These are phyloP conservation scores for Xylaria sp. DNA, from an alignment of 2,329 filamentous ascomycete species.

Conservation along the genomic window DNA sequence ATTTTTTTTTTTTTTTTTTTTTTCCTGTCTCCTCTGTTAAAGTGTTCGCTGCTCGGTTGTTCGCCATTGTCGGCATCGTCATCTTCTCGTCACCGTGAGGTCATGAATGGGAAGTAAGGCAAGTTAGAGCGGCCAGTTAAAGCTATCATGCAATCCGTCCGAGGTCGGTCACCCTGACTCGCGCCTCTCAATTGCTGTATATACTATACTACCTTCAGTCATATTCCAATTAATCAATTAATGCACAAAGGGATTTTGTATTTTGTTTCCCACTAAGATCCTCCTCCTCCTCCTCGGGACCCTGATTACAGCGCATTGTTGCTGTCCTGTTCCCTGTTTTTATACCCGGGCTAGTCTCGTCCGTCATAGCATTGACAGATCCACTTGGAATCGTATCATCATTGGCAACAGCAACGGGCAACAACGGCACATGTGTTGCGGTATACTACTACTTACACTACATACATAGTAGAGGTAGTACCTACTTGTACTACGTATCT, in stretches of 20 bases:
- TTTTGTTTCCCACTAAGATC: not conserved
- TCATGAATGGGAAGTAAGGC: constrained; percentile 10
- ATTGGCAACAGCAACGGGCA: not conserved
- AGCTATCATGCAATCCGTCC: not conserved
- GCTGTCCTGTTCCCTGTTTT: constrained; percentile 7
- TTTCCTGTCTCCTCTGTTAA: not conserved
- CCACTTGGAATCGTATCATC: not conserved
- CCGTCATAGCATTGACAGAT: not conserved
- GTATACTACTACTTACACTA: not conserved
- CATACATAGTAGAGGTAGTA: too few relatives aligned
- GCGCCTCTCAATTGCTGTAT: not conserved
- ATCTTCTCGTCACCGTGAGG: constrained; percentile 36
- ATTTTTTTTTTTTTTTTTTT: not conserved
- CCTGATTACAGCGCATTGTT: not conserved
- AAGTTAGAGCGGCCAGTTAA: not conserved
- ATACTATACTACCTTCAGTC: not conserved
- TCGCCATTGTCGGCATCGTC: constrained; percentile 33
- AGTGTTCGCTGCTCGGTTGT: constrained; percentile 17
- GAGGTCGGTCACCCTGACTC: not conserved
- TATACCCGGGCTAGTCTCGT: not conserved
- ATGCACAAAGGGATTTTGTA: constrained; percentile 23
- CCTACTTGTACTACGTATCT: too few relatives aligned
- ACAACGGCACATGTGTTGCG: not conserved
- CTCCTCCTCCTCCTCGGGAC: constrained; percentile 1
- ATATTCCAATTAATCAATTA: constrained; percentile 10